These are phyloP conservation scores for Phytophthora quininea DNA, from an alignment of 352 stramenopile genomes.

Conservation along the genomic window DNA sequence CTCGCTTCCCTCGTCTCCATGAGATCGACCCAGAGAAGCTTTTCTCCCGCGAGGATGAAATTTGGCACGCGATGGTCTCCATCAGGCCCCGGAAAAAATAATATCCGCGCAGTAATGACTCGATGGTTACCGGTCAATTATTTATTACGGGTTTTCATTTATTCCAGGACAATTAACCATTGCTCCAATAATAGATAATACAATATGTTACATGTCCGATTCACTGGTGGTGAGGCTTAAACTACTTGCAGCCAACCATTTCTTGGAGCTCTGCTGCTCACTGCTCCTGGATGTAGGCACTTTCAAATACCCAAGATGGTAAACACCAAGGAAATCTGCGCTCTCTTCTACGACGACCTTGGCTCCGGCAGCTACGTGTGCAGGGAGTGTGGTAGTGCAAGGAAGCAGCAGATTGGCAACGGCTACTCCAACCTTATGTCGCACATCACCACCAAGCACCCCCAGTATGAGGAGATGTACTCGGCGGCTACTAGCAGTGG, in stretches of 20 bases:
- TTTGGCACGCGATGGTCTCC: constrained; percentile 41
- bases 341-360: constrained; percentile 11
- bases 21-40: constrained; percentile 42
- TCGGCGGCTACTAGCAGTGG: background rate
- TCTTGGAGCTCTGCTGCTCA: background rate
- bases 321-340: constrained; percentile 5
- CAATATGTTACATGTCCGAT: no score
- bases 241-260: no score
- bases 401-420: constrained; percentile 1
- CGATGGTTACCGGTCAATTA: no score
- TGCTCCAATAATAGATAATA: no score
- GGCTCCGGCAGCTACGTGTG: background rate
- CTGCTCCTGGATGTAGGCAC: background rate
- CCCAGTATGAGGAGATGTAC: background rate
- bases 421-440: constrained; percentile 14
- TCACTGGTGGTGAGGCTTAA: no score
- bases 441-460: background rate
- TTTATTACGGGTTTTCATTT: no score
- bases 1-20: constrained; percentile 31
- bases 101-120: no score
- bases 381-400: constrained; percentile 8
- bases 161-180: no score
- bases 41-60: constrained; percentile 31
- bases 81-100: no score
- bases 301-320: background rate